Percentiles rank a stretch among this genome's conserved stretches.
Evolutionary conservation across 345 rosid species (phyloP).

Genomic region (Toxicodendron radicans): DNA sequence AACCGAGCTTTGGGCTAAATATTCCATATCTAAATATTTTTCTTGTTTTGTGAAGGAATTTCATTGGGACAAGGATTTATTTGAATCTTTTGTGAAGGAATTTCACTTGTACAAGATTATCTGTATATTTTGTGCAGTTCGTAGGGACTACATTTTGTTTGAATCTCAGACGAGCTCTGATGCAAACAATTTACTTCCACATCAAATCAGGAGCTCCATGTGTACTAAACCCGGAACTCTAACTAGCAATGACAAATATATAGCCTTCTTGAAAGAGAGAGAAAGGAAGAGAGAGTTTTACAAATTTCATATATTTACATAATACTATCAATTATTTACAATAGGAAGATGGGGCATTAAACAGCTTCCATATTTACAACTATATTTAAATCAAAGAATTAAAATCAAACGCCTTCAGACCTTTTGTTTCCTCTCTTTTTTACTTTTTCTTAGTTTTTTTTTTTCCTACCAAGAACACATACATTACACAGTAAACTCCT

Average conservation of each 20-base stretch:
- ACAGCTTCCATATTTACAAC: conserved; percentile 18
- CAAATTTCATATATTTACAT: conserved; percentile 19
- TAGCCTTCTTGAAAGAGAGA: too few relatives aligned
- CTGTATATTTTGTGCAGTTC: too few relatives aligned
- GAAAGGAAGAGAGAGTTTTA: not conserved
- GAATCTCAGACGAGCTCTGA: too few relatives aligned
- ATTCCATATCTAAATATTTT: too few relatives aligned
- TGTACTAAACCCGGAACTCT: too few relatives aligned
- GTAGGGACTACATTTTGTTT: too few relatives aligned
- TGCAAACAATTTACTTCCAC: too few relatives aligned
- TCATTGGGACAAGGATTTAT: too few relatives aligned
- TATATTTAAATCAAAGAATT: conserved; percentile 40
- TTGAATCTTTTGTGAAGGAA: not conserved
- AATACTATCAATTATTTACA: conserved; percentile 19
- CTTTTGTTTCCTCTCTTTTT: not conserved
- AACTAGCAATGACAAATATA: too few relatives aligned
- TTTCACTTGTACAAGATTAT: too few relatives aligned
- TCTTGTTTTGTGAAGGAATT: not conserved
- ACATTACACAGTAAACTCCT: not conserved
- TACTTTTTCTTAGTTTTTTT: not conserved
- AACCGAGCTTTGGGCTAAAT: too few relatives aligned
- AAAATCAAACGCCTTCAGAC: not conserved
- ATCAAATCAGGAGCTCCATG: too few relatives aligned
- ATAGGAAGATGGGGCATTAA: not conserved
- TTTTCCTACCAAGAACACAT: not conserved